phyloP scores from a whole-genome alignment of 441 rosid species.

The Pelargonium myrrhifolium region DNA sequence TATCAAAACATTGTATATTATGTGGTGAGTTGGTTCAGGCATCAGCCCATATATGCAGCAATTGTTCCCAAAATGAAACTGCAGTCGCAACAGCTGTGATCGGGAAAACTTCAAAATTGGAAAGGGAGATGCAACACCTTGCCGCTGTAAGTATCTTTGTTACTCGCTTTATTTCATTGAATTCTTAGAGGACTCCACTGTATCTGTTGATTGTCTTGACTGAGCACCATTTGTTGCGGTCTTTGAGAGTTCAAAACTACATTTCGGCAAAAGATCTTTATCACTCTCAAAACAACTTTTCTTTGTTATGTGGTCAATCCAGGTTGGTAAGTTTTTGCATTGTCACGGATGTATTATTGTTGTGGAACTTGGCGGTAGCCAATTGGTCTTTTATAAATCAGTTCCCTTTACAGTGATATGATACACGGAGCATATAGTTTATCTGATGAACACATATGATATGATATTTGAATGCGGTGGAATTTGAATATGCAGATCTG shows the following conservation, averaged over 20 bases:
- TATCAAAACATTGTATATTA: conserved; percentile 75
- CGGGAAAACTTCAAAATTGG: conserved; percentile 79
- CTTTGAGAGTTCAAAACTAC: too few relatives aligned
- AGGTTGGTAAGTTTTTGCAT: not conserved
- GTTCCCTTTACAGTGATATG: too few relatives aligned
- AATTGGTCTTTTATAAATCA: too few relatives aligned
- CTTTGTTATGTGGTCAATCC: not conserved
- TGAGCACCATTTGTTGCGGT: too few relatives aligned
- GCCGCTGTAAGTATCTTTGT: conserved; percentile 47
- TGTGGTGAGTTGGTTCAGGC: conserved; percentile 83
- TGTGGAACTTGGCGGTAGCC: too few relatives aligned
- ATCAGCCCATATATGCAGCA: conserved; percentile 55
- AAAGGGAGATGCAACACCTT: conserved; percentile 86
- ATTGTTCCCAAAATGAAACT: conserved; percentile 47
- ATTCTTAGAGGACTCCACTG: not conserved
- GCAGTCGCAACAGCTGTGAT: conserved; percentile 51
- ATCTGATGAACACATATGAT: too few relatives aligned
- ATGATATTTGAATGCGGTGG: not conserved
- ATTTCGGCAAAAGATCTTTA: too few relatives aligned
- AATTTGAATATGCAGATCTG: conserved; percentile 51
- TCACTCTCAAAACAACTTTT: too few relatives aligned
- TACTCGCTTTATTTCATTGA: conserved; percentile 1
- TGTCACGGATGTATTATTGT: too few relatives aligned
- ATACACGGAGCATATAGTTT: too few relatives aligned
- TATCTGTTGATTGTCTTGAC: too few relatives aligned